Evolutionary conservation across 352 stramenopile genomes (phyloP).

Genomic region (Phytophthora foliorum): DNA sequence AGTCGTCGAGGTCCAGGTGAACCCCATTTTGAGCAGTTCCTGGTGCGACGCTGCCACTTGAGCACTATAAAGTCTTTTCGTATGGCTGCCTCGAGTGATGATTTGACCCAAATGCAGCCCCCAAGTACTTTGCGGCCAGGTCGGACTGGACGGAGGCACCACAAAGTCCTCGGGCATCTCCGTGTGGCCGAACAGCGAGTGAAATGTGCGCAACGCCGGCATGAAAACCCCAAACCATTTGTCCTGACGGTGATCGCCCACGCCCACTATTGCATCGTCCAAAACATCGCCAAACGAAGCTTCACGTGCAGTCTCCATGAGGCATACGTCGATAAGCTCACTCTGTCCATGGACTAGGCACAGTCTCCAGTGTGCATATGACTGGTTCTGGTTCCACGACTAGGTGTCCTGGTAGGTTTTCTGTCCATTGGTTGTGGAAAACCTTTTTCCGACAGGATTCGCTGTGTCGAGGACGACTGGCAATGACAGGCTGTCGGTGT

Average conservation of each 20-base stretch:
- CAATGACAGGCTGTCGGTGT: neutral
- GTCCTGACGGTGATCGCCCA: constrained; percentile 15
- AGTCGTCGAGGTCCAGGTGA: constrained; percentile 34
- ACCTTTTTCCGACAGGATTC: neutral
- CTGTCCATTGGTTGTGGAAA: neutral
- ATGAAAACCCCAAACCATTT: constrained; percentile 38
- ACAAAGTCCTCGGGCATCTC: constrained; percentile 36
- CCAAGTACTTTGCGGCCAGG: constrained; percentile 27
- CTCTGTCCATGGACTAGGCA: constrained; percentile 15
- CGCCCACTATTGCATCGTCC: constrained; percentile 13
- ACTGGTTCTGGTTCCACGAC: constrained; percentile 25
- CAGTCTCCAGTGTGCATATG: constrained; percentile 10
- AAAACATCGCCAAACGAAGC: constrained; percentile 33
- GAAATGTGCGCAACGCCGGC: constrained; percentile 35
- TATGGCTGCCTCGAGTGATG: constrained; percentile 24
- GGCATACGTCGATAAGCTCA: neutral
- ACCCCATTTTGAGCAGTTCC: constrained; percentile 26
- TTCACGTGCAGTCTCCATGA: constrained; percentile 24
- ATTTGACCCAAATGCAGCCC: constrained; percentile 36
- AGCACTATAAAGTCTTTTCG: constrained; percentile 27
- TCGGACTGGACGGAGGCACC: constrained; percentile 23
- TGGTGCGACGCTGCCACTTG: constrained; percentile 27
- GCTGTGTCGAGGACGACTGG: neutral
- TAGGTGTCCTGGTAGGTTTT: constrained; percentile 16
- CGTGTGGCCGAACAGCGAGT: constrained; percentile 25